Evolutionary conservation across 2,329 filamentous ascomycete species (phyloP), one percentile per base, ranked within the genome.

Genomic region (Phialemoniopsis sp.): DNA sequence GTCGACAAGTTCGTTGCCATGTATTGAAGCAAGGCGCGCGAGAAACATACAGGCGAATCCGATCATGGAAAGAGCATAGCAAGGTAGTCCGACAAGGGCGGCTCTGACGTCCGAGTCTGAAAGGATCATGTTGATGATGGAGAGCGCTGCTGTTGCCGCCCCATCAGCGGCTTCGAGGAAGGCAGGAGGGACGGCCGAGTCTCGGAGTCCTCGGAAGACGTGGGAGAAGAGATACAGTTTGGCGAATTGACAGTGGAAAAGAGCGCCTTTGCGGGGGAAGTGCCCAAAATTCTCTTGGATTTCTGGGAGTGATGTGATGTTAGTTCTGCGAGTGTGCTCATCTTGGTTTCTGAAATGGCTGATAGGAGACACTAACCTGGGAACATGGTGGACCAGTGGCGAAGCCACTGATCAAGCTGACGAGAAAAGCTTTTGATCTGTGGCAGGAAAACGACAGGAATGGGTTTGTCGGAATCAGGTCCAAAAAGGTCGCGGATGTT

Each of bases 401-500:
- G 48, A 3, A 62, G 47, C 60, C 63, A 66, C n/a, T 59, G 52
- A 7, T 64, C 62, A 2, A 66, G 48, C 26, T 64, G 59, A 4
- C 55, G 47, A 7, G 51, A 46, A 13, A 53, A 59, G 41, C 55
- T 58, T 3, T 42, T 47, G 30, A 60, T 56, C 38, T 80, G 76
- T 9, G 68, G 63, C 21, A 72, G 65, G 40, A 78, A 74, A 3
- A 67, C 64, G 15, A 70, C 62, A 0, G 70, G 70, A 5, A 80
- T 58, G 0, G 68, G 62, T 19, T 74, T 67, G 14, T 74, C 70
- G 0, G 63, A 70, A 36, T 80, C 76, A 1, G 70, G 69, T 0
- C 78, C 76, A 43, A 82, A 80, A 1, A 76, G 43, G 8, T 78
- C 59, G 48, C 72, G 57, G 51, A 79, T 56, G 53, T 72, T 66